These are phyloP conservation scores for Apiotrichum sp. DNA, from an alignment of 1,284 basidiomycete genomes.

Conservation along the genomic window DNA sequence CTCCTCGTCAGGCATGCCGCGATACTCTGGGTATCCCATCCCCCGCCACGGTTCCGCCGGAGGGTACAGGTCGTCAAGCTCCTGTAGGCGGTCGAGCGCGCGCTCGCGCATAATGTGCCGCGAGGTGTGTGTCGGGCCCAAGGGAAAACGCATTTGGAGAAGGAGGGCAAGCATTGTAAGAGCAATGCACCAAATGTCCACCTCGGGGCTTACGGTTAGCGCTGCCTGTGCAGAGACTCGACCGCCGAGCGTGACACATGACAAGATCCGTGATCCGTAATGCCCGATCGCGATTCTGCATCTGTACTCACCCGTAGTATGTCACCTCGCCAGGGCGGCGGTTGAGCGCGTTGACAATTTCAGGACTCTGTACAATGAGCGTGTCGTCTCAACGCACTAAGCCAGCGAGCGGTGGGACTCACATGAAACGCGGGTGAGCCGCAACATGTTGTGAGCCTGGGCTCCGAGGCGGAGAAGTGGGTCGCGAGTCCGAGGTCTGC, in stretches of 20 bases:
- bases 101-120: constrained; percentile 49
- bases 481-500: constrained; percentile 55
- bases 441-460: constrained; percentile 55
- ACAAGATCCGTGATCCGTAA: too few relatives aligned
- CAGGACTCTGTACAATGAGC: constrained; percentile 46
- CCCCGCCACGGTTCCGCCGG: constrained; percentile 30
- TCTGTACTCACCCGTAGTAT: constrained; percentile 45
- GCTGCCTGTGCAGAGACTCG: not conserved
- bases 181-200: constrained; percentile 56
- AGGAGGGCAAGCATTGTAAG: constrained; percentile 52
- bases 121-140: constrained; percentile 51
- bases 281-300: not conserved
- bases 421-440: constrained; percentile 52
- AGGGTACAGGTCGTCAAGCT: constrained; percentile 44
- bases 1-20: constrained; percentile 16
- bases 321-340: constrained; percentile 50
- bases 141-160: constrained; percentile 51
- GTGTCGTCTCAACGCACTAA: too few relatives aligned
- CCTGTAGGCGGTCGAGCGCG: constrained; percentile 48
- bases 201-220: constrained; percentile 48
- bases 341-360: constrained; percentile 52
- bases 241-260: too few relatives aligned
- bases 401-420: constrained; percentile 14
- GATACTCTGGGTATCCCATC: not conserved
- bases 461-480: constrained; percentile 52